These are phyloP conservation scores for Eragrostis nindensis DNA, from an alignment of 176 grass and related monocot species.

Conservation along the genomic window DNA sequence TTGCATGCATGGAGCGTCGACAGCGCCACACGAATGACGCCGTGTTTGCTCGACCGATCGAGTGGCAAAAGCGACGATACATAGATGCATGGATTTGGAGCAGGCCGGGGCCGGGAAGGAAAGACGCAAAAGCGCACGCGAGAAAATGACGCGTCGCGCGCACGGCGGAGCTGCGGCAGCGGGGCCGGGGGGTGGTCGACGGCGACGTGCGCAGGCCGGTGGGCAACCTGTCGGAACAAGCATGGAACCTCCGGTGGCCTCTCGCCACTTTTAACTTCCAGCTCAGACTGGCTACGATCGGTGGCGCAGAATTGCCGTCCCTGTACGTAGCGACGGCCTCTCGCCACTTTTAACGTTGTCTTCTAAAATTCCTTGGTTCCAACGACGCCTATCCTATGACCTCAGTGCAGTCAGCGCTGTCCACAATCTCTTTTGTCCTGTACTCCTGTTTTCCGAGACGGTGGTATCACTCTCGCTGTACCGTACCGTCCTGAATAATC, in stretches of 20 bases:
- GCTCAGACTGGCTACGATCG: too few species aligned
- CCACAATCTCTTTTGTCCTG: too few species aligned
- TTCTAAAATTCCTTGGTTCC: too few species aligned
- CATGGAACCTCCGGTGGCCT: neutral
- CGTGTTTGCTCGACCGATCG: neutral
- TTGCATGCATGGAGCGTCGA: neutral
- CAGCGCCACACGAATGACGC: neutral
- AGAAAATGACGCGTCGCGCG: neutral
- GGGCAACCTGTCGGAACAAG: neutral
- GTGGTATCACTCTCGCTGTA: too few species aligned
- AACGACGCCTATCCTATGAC: too few species aligned
- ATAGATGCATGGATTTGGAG: neutral
- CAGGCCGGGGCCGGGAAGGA: neutral
- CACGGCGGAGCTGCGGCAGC: neutral
- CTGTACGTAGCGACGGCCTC: too few species aligned
- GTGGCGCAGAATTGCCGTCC: too few species aligned
- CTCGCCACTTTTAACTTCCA: too few species aligned
- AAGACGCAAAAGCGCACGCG: slow-evolving; percentile 11
- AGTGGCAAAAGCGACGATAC: neutral
- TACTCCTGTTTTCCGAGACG: too few species aligned
- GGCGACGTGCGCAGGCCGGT: neutral
- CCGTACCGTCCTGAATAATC: too few species aligned
- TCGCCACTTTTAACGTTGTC: too few species aligned
- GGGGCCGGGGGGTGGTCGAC: neutral
- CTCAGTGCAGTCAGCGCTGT: too few species aligned